A percentile compares a stretch with the other conserved stretches of the same genome.
These are phyloP conservation scores for Verticillium klebahnii DNA, from an alignment of 2,329 filamentous ascomycete genomes.

Conservation along the genomic window DNA sequence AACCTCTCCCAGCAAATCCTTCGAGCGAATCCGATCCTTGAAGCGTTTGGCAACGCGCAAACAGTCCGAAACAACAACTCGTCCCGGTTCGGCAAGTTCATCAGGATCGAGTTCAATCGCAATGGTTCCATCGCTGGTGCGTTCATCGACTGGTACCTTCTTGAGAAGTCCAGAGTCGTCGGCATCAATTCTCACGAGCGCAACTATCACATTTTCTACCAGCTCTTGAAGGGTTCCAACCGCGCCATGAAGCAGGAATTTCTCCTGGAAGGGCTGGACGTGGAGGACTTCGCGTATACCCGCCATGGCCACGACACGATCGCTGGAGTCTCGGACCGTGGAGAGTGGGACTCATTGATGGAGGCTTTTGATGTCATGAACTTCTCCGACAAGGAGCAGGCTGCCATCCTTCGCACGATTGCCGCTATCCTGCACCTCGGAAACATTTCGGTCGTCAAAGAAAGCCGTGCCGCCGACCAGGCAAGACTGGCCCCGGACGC, in stretches of 20 bases:
- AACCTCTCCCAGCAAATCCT: constrained; percentile 96
- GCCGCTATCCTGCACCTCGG: constrained; percentile 91
- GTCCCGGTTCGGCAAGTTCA: constrained; percentile 97
- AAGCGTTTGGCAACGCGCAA: constrained; percentile 97
- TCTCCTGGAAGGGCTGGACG: constrained; percentile 67
- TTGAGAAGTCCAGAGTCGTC: constrained; percentile 97
- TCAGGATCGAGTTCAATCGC: constrained; percentile 89
- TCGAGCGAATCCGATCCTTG: constrained; percentile 91
- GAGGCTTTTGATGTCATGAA: constrained; percentile 96
- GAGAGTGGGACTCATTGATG: constrained; percentile 85
- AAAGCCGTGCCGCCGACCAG: constrained; percentile 87
- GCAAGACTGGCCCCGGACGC: constrained; percentile 75
- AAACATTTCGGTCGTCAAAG: constrained; percentile 84
- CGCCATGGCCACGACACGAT: constrained; percentile 89
- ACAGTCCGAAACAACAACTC: constrained; percentile 98
- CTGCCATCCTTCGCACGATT: constrained; percentile 77
- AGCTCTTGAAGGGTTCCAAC: constrained; percentile 82
- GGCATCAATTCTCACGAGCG: constrained; percentile 81
- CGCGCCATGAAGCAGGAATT: constrained; percentile 69
- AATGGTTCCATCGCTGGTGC: constrained; percentile 89
- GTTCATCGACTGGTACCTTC: constrained; percentile 96
- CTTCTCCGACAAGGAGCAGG: constrained; percentile 80
- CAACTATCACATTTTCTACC: constrained; percentile 98
- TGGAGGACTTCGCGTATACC: constrained; percentile 89
- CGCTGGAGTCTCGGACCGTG: constrained; percentile 78